Evolutionary conservation across 805 yeast species (phyloP).

Genomic region (Ogataea nakhonphanomensis): DNA sequence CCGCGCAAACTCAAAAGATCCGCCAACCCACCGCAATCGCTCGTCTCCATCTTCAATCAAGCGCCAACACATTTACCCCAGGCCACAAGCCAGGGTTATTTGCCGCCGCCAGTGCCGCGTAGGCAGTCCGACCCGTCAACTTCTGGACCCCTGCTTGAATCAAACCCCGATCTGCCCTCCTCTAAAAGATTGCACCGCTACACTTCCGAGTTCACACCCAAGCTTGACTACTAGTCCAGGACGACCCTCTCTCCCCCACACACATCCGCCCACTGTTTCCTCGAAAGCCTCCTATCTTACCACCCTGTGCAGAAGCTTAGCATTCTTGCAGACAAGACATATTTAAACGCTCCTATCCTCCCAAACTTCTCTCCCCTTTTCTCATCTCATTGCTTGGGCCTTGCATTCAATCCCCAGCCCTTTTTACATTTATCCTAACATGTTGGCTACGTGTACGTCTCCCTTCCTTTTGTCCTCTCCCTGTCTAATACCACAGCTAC

Average conservation of each 20-base stretch:
- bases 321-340: neutral
- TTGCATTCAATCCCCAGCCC: constrained; percentile 4
- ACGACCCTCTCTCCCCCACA: neutral
- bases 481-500: constrained; percentile 6
- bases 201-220: constrained; percentile 12
- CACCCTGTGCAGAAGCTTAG: neutral
- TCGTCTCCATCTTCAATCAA: neutral
- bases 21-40: neutral
- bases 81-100: constrained; percentile 17
- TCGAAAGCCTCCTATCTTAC: neutral
- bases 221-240: constrained; percentile 12
- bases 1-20: constrained; percentile 4
- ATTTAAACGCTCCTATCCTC: constrained; percentile 6
- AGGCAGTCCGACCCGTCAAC: neutral
- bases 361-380: constrained; percentile 2
- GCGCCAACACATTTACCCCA: constrained; percentile 10
- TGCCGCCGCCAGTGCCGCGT: constrained; percentile 13
- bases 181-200: constrained; percentile 5
- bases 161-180: constrained; percentile 1
- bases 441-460: constrained; percentile 6
- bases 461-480: neutral
- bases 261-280: neutral
- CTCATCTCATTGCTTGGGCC: constrained; percentile 8
- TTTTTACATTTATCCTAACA: neutral
- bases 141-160: too few relatives aligned